A percentile compares a stretch with the other conserved stretches of the same genome.
phyloP scores from a whole-genome alignment of 139 green algal species.

The Microglena sp. region DNA sequence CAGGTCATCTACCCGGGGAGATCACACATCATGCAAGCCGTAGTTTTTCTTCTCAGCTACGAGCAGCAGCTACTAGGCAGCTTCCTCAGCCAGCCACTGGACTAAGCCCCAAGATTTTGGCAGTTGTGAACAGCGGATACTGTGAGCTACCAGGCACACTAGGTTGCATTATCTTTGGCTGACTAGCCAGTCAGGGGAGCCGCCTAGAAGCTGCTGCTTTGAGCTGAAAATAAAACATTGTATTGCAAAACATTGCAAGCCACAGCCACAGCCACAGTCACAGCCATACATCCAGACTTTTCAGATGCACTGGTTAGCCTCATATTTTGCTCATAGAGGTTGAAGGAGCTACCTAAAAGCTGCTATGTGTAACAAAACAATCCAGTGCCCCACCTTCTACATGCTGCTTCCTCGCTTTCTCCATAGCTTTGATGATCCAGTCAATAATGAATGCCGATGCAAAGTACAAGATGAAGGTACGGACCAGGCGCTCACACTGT shows the following conservation, averaged over 20 bases:
- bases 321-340: not conserved
- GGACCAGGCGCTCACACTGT: constrained; percentile 28
- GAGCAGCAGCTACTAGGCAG: too few species aligned
- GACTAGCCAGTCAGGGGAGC: too few species aligned
- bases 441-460: constrained; percentile 24
- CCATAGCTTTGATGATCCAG: constrained; percentile 26
- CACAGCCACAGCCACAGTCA: not conserved
- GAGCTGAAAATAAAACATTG: not conserved
- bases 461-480: constrained; percentile 36
- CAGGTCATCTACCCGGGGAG: too few species aligned
- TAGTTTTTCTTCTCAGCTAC: too few species aligned
- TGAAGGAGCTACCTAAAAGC: not conserved
- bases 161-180: too few species aligned
- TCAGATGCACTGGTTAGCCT: not conserved
- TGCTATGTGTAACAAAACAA: not conserved
- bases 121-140: too few species aligned
- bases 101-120: too few species aligned
- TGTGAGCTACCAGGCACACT: too few species aligned
- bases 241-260: not conserved
- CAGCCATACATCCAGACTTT: not conserved
- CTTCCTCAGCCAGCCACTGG: too few species aligned
- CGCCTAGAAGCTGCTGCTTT: too few species aligned
- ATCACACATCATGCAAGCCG: too few species aligned
- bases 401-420: constrained; percentile 33
- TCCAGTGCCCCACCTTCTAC: constrained; percentile 14